Conservation (phyloP, 495 filamentous ascomycete genomes). For the Articulospora tetracladia region DNA sequence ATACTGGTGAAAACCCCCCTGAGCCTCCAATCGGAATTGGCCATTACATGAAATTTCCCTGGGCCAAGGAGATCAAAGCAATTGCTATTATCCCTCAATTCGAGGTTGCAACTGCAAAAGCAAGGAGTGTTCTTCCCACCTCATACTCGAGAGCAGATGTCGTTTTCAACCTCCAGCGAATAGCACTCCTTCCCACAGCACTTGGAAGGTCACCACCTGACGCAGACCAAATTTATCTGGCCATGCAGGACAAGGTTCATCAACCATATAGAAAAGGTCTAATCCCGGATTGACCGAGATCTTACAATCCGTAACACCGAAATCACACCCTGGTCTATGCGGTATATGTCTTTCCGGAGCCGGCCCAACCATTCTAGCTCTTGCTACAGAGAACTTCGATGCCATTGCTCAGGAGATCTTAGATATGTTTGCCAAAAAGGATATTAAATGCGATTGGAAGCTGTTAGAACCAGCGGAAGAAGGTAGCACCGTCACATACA, state of each 20-base stretch:
- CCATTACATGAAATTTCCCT: constrained; percentile 87
- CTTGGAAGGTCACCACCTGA: constrained; percentile 87
- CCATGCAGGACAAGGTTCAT: constrained; percentile 97
- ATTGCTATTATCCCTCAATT: constrained; percentile 94
- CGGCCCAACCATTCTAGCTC: constrained; percentile 87
- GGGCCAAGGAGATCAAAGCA: constrained; percentile 90
- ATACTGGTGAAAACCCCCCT: constrained; percentile 79
- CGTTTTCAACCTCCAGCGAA: constrained; percentile 90
- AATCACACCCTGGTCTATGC: constrained; percentile 78
- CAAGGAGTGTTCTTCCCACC: constrained; percentile 75
- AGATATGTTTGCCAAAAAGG: constrained; percentile 57
- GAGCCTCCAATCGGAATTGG: constrained; percentile 88
- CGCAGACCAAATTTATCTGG: constrained; percentile 86
- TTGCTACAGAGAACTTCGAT: constrained; percentile 84
- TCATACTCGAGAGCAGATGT: constrained; percentile 74
- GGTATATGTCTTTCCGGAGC: constrained; percentile 93
- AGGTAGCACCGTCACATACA: constrained; percentile 64
- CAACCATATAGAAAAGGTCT: constrained; percentile 88
- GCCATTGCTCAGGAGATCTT: constrained; percentile 78
- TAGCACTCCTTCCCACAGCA: constrained; percentile 80
- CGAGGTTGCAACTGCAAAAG: constrained; percentile 84
- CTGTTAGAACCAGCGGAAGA: constrained; percentile 82
- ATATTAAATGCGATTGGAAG: constrained; percentile 81
- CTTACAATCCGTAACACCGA: constrained; percentile 78
- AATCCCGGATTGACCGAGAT: constrained; percentile 92